A percentile compares a stretch with the other conserved stretches of the same genome.
Evolutionary conservation across 75 land plant species (phyloP).

Genomic region (Selaginella tamariscina): DNA sequence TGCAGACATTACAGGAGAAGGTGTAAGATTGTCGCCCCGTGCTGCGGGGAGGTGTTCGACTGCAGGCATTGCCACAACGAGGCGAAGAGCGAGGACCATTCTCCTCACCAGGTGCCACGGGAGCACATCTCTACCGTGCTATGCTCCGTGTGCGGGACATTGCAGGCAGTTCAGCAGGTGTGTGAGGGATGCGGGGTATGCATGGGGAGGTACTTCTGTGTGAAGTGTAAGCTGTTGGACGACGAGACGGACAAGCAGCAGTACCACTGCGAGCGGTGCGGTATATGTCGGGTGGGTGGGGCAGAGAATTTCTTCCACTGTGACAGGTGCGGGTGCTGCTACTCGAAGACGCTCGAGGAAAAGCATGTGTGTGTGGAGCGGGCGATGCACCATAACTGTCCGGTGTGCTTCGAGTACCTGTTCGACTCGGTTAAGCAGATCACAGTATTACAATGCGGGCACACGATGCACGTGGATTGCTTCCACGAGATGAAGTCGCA

Average conservation of each 20-base stretch:
- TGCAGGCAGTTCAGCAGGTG: slow-evolving; percentile 60
- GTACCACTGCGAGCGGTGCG: slow-evolving; percentile 87
- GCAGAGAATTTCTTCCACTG: slow-evolving; percentile 89
- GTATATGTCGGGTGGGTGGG: slow-evolving; percentile 84
- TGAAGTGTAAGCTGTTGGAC: slow-evolving; percentile 75
- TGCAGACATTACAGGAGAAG: background rate
- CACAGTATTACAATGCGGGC: slow-evolving; percentile 76
- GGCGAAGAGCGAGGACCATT: slow-evolving; percentile 18
- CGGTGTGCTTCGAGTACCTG: slow-evolving; percentile 52
- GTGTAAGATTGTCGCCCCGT: background rate
- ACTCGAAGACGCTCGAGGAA: background rate
- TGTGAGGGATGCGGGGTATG: slow-evolving; percentile 84
- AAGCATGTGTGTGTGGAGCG: background rate
- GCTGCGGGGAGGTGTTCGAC: background rate
- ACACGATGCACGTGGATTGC: slow-evolving; percentile 87
- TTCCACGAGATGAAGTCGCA: slow-evolving; percentile 58
- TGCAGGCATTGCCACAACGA: slow-evolving; percentile 1
- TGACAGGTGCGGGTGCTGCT: slow-evolving; percentile 42
- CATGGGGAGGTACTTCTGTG: slow-evolving; percentile 80
- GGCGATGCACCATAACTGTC: background rate
- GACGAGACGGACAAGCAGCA: slow-evolving; percentile 64
- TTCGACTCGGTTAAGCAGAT: slow-evolving; percentile 84
- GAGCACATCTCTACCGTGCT: slow-evolving; percentile 59
- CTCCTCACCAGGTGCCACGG: slow-evolving; percentile 42
- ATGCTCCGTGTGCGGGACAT: slow-evolving; percentile 75